Evolutionary conservation across 306 rosid genomes (phyloP).

Genomic region (Potentilla sterilis): DNA sequence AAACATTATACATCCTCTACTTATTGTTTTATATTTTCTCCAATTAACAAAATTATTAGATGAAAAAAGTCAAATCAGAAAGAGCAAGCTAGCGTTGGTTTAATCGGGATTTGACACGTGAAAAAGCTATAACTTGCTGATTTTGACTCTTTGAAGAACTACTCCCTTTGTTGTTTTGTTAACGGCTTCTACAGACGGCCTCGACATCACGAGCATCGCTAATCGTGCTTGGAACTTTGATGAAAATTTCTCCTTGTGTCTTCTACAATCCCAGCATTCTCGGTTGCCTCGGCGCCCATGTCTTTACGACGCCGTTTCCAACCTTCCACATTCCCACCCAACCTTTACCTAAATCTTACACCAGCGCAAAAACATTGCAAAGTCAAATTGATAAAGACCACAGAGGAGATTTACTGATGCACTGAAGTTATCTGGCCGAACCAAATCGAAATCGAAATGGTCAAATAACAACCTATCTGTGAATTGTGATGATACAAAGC

Average conservation of each 20-base stretch:
- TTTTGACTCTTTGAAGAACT: background rate
- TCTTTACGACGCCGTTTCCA: background rate
- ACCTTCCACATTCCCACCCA: background rate
- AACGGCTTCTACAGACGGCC: conserved; percentile 6
- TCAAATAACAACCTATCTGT: conserved; percentile 3
- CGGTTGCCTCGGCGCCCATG: conserved; percentile 6
- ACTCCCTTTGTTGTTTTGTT: background rate
- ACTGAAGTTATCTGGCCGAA: background rate
- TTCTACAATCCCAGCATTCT: conserved; percentile 17
- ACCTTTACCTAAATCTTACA: background rate
- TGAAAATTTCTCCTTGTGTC: background rate
- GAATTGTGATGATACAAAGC: conserved; percentile 10
- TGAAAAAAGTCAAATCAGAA: conserved; percentile 1
- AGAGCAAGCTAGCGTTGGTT: background rate
- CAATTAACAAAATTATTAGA: background rate
- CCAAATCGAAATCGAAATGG: background rate
- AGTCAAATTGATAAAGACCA: background rate
- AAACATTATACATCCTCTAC: background rate
- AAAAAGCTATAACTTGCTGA: background rate
- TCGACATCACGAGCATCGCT: conserved; percentile 13
- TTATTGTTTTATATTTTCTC: background rate
- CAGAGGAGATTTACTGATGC: background rate
- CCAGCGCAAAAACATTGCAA: background rate
- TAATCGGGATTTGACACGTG: background rate
- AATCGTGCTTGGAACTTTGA: conserved; percentile 3